Base-by-base conservation (phyloP, 2,329 filamentous ascomycete genomes). In the Fusarium musae region DNA sequence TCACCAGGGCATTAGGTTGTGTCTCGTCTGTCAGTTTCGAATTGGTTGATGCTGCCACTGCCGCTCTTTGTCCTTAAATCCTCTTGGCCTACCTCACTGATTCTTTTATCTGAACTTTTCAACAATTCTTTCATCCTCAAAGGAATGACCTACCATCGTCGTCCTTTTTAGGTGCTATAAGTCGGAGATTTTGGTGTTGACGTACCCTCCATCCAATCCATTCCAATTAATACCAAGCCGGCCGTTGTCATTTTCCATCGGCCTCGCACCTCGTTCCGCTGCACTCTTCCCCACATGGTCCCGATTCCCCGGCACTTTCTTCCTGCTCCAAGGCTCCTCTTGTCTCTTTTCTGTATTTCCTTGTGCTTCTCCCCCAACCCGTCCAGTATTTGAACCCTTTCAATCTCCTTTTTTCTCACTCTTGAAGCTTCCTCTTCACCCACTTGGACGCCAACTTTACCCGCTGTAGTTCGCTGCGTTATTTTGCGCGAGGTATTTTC, bases 251-350 rank as follows among this genome's bases (percentile, higher is more conserved):
- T 34, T n/a, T 59, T 46, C 44, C 44, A 47, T 47, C 52, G 36
- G 59, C 52, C 34, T 62, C 47, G 28, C 52, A 47, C 63, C 47
- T 56, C 62, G 28, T 58, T 59, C 58, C 56, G 50, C 46, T 57
- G 42, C 66, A 57, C 49, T 23, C 28, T 57, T 66, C 72, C 70
- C 69, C 73, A 75, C 73, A 69, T 69, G 58, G 63, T 60, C 63
- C 61, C 72, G 69, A 70, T 60, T 73, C 72, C 69, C 61, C 69
- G 66, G 72, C 63, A 75, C 72, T 75, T 65, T 69, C 59, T 71
- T 68, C 60, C 50, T 57, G 36, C 43, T 59, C 47, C 50, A 43
- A 69, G 50, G 56, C 63, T 63, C 21, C 19, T 36, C 36, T 36
- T 30, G 28, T 49, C 72, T 57, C 50, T 64, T 75, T 68, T 62